Base-by-base conservation (phyloP, 805 yeast species). In the Ogataea neopini region DNA sequence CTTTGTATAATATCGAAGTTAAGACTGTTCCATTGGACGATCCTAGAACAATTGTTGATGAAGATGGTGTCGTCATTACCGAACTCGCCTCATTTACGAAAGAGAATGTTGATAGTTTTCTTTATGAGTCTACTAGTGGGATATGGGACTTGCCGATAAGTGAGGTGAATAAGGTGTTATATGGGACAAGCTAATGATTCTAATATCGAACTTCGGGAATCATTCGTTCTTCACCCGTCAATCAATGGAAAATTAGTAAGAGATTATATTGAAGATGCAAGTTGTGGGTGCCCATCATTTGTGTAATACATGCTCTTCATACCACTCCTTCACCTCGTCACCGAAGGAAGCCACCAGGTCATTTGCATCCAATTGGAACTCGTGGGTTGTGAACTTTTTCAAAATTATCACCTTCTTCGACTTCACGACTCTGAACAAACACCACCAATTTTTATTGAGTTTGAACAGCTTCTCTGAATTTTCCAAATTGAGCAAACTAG, bases 141-240 rank as follows among this genome's bases (percentile, higher is more conserved):
- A 92, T 92, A 4, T 80, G 89, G 78, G 98, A 91, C 64, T 61
- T 91, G 43, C 92, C 96, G 0, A 72, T 90, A 1, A 75, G 79
- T 11, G 76, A 81, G 39, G 92, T 85, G 1, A 84, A 86, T 58
- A 75, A 76, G 40, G 80, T 85, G 1, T 64, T 88, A 14, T 87
- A 86, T 59, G 25, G 25, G 8, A 8, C 7, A 22, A 8, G 25
- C 25, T 5, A 22, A 22, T 22, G 25, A 22, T 22, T 5, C 7
- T 5, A 5, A 22, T 5, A 22, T 5, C 25, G n/a, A n/a, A n/a
- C n/a, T n/a, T n/a, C n/a, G n/a, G n/a, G n/a, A n/a, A n/a, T n/a
- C n/a, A n/a, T n/a, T n/a, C n/a, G n/a, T n/a, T n/a, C n/a, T n/a
- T n/a, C n/a, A n/a, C n/a, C n/a, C n/a, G n/a, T n/a, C n/a, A n/a